These are phyloP conservation scores for Aspergillus taichungensis DNA, from an alignment of 495 filamentous ascomycete species.

Conservation along the genomic window DNA sequence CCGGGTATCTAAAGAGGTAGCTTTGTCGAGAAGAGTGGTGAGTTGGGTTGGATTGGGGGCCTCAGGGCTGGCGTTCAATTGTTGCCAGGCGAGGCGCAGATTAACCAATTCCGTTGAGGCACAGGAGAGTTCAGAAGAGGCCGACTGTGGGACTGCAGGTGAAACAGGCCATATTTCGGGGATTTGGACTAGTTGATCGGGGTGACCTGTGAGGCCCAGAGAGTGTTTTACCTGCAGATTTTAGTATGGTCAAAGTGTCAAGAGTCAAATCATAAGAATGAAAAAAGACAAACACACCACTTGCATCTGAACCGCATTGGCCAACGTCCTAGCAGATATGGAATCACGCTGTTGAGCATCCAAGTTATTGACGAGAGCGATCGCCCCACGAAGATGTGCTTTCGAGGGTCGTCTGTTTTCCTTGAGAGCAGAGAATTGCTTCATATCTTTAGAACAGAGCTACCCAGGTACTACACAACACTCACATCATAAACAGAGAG, in stretches of 20 bases:
- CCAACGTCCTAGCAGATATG: constrained; percentile 11
- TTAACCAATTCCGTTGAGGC: constrained; percentile 18
- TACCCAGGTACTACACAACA: neutral
- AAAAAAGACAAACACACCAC: constrained; percentile 17
- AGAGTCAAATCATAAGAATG: no score
- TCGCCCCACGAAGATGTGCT: constrained; percentile 26
- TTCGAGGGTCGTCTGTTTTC: constrained; percentile 15
- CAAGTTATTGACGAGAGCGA: constrained; percentile 25
- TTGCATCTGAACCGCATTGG: constrained; percentile 21
- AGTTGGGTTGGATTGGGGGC: constrained; percentile 5
- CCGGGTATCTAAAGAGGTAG: constrained; percentile 18
- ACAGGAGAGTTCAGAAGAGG: constrained; percentile 17
- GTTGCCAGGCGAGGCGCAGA: constrained; percentile 22
- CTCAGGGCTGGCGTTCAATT: neutral
- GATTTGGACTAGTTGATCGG: constrained; percentile 17
- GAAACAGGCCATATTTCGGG: constrained; percentile 22
- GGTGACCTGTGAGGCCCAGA: constrained; percentile 2
- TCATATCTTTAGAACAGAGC: neutral
- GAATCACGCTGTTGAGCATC: constrained; percentile 8
- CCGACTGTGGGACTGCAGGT: constrained; percentile 6
- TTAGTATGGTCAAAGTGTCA: no score
- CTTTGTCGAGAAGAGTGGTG: constrained; percentile 15
- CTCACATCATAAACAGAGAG: constrained; percentile 57
- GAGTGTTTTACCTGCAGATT: constrained; percentile 19
- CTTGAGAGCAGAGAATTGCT: constrained; percentile 26